These are phyloP conservation scores for Stylonectria norvegica DNA, from an alignment of 2,329 filamentous ascomycete species.

Conservation along the genomic window DNA sequence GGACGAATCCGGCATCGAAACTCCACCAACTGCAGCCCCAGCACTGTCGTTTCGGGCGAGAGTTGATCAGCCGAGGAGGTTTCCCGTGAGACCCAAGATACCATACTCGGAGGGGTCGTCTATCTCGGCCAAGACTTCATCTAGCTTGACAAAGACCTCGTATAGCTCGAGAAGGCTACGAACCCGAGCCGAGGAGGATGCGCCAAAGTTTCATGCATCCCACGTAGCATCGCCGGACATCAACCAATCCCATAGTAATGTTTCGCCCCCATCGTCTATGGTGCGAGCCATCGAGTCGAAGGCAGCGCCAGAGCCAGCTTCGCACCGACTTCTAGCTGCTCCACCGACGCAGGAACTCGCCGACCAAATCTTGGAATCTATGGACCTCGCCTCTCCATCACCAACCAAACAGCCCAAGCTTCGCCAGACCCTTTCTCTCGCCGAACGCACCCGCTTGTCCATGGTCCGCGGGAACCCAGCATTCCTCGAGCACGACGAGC, in stretches of 20 bases:
- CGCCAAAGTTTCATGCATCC: no score
- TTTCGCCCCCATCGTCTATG: no score
- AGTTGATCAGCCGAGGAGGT: constrained; percentile 18
- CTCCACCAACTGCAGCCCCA: constrained; percentile 15
- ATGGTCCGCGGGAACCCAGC: constrained; percentile 61
- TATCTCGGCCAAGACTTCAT: constrained; percentile 13
- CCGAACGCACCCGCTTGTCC: constrained; percentile 76
- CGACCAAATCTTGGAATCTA: constrained; percentile 54
- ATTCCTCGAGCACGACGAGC: constrained; percentile 31
- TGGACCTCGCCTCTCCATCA: constrained; percentile 55
- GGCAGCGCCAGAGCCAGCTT: no score
- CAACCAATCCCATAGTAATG: no score
- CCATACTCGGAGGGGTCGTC: constrained; percentile 22
- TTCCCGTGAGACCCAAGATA: constrained; percentile 29
- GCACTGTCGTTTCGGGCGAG: constrained; percentile 24
- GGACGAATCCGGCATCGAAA: constrained; percentile 26
- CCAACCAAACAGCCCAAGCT: constrained; percentile 48
- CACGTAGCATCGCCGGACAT: no score
- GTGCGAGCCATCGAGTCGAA: no score
- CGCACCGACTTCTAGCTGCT: no score
- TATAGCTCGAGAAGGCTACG: constrained; percentile 17
- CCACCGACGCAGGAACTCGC: constrained; percentile 51
- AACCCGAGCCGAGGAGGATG: constrained; percentile 18
- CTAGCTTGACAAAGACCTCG: constrained; percentile 3
- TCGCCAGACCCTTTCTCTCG: constrained; percentile 59